Evolutionary conservation across 2,329 filamentous ascomycete genomes (phyloP), one percentile per base, ranked within the genome.

Genomic region (Claviceps africana): DNA sequence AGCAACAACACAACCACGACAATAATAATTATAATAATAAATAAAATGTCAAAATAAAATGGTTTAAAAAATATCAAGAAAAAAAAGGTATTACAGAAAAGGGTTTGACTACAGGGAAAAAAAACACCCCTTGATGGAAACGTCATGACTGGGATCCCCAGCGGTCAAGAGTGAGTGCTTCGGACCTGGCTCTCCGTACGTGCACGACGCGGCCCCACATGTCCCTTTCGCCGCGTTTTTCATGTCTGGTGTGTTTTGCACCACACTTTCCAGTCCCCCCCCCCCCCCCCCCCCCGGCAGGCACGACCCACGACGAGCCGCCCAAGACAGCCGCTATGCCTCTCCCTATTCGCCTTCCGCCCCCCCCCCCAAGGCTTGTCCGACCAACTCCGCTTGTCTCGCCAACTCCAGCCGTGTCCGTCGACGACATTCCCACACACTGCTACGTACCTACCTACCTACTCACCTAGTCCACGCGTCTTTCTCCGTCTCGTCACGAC

Each of bases 351-450:
- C 30, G n/a, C 33, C 47, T 11, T 21, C 22, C 40, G 22, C 10
- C 31, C 25, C 43, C 25, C 28, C 47, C 13, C 42, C 22, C 39
- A 17, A 21, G 33, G 33, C 33, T 37, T 37, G 33, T 37, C 39
- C 40, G 31, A 49, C 49, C n/a, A 46, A 49, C 52, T 54, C 52
- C 46, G 49, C 49, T 51, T 35, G 47, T 51, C 30, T 45, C 19
- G 48, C 30, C 39, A 35, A 44, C 25, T 50, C 37, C 21, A 21
- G 35, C 43, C 25, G 28, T 47, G 17, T 11, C 44, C 3, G 48
- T 46, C 40, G n/a, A 49, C 47, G 22, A 46, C 40, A n/a, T 37
- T 15, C 33, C 17, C 9, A 19, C 15, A 43, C 22, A 17, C 15
- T 17, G 7, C 33, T 37, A 37, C 21, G 25, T n/a, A n/a, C n/a